Percentiles rank a stretch among this genome's conserved stretches.
Evolutionary conservation across 2,329 filamentous ascomycete species (phyloP).

Genomic region (Colletotrichum eleusines): DNA sequence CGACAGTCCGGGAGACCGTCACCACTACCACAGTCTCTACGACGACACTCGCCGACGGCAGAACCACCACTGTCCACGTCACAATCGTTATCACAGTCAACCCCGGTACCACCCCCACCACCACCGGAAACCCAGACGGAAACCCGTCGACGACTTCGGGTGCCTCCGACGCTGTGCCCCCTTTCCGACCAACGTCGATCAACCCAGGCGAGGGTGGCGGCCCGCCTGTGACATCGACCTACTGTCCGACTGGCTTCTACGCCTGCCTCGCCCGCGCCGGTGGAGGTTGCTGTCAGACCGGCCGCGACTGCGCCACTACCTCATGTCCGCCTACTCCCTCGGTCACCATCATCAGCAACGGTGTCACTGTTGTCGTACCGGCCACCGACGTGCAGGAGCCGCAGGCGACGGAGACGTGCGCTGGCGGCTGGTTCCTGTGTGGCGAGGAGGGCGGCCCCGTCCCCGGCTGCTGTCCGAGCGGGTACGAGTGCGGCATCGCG

Average conservation of each 20-base stretch:
- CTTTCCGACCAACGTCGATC: constrained; percentile 60
- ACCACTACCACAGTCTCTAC: constrained; percentile 44
- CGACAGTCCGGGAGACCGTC: constrained; percentile 55
- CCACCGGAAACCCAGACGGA: constrained; percentile 50
- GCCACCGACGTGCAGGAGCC: constrained; percentile 59
- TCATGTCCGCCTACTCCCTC: constrained; percentile 75
- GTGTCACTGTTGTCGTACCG: constrained; percentile 78
- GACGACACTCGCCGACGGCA: constrained; percentile 48
- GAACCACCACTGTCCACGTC: constrained; percentile 56
- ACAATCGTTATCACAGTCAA: constrained; percentile 56
- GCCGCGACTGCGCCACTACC: constrained; percentile 84
- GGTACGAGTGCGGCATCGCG: constrained; percentile 78
- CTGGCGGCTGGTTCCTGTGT: constrained; percentile 84
- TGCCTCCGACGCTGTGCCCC: constrained; percentile 56
- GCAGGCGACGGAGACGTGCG: constrained; percentile 67
- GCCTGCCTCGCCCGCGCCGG: constrained; percentile 87
- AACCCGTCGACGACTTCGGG: constrained; percentile 51
- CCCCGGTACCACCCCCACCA: constrained; percentile 47
- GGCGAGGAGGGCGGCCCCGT: constrained; percentile 66
- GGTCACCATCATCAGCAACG: constrained; percentile 75
- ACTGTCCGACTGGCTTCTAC: constrained; percentile 92
- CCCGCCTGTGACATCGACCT: constrained; percentile 41
- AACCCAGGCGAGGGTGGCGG: constrained; percentile 49
- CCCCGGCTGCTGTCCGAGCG: constrained; percentile 86
- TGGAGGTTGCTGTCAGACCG: constrained; percentile 88